Evolutionary conservation across 805 yeast species (phyloP).

Genomic region (Saturnispora bothae): DNA sequence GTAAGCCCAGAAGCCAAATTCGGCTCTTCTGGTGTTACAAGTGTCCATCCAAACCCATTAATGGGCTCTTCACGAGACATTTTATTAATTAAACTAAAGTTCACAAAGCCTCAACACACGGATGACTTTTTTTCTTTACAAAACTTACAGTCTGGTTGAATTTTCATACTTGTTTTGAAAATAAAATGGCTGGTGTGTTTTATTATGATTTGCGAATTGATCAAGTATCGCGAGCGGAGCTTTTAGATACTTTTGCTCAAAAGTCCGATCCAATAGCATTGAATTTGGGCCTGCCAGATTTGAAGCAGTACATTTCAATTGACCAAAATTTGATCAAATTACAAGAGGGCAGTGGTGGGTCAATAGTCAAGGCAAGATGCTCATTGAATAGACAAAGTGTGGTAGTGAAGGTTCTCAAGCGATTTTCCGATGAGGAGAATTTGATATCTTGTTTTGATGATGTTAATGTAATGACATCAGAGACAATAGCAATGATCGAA

Average conservation of each 20-base stretch:
- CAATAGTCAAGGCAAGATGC: constrained; percentile 16
- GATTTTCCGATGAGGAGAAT: background rate
- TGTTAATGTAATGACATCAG: background rate
- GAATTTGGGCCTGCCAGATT: constrained; percentile 8
- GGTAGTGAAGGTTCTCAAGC: constrained; percentile 9
- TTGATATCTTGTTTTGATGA: background rate
- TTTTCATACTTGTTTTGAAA: no score
- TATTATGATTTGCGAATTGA: constrained; percentile 1
- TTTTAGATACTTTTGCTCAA: background rate
- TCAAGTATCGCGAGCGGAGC: background rate
- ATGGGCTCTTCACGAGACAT: background rate
- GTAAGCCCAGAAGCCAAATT: constrained; percentile 1
- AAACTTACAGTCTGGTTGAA: no score
- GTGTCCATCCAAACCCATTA: background rate
- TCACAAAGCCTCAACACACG: no score
- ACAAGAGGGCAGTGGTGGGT: constrained; percentile 27
- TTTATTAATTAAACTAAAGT: no score
- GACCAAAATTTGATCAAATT: constrained; percentile 11
- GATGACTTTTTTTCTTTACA: no score
- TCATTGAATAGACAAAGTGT: constrained; percentile 2
- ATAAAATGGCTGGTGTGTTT: constrained; percentile 1
- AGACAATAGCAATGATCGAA: no score
- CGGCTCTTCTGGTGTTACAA: background rate
- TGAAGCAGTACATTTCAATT: constrained; percentile 6
- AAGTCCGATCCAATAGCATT: constrained; percentile 1